Evolutionary conservation across 1,284 basidiomycete species (phyloP).

Genomic region (Ceratorhiza oryzae-sativae): DNA sequence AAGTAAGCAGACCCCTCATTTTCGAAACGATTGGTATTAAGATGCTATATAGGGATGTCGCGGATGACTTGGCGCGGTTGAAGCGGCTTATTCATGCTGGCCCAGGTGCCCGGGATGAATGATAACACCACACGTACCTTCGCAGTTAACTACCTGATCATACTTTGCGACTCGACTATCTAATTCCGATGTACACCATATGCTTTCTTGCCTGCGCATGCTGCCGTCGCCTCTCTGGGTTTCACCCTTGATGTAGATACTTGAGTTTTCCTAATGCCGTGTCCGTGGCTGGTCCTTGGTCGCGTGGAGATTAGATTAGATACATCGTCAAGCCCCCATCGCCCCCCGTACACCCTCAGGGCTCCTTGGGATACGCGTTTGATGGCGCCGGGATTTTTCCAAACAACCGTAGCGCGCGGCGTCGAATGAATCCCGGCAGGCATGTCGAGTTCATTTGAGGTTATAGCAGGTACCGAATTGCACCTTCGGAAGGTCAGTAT

Average conservation of each 20-base stretch:
- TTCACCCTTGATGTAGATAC: conserved; percentile 2
- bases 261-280: conserved; percentile 1
- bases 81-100: conserved; percentile 67
- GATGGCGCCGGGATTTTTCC: conserved; percentile 11
- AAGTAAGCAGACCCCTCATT: conserved; percentile 56
- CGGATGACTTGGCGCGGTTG: conserved; percentile 67
- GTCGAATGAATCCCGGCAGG: neutral
- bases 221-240: neutral
- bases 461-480: neutral
- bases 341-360: conserved; percentile 13
- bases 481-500: neutral
- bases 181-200: conserved; percentile 18
- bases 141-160: too few species aligned
- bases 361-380: conserved; percentile 21
- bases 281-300: neutral
- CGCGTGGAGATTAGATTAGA: conserved; percentile 28
- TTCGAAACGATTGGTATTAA: conserved; percentile 8
- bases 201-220: conserved; percentile 13
- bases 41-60: conserved; percentile 56
- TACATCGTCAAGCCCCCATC: too few species aligned
- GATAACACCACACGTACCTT: too few species aligned
- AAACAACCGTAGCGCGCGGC: neutral
- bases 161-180: too few species aligned
- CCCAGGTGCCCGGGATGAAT: conserved; percentile 42
- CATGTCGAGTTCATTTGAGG: neutral